Conservation (phyloP, 2,329 filamentous ascomycete genomes). For the Aphanoascus verrucosus region DNA sequence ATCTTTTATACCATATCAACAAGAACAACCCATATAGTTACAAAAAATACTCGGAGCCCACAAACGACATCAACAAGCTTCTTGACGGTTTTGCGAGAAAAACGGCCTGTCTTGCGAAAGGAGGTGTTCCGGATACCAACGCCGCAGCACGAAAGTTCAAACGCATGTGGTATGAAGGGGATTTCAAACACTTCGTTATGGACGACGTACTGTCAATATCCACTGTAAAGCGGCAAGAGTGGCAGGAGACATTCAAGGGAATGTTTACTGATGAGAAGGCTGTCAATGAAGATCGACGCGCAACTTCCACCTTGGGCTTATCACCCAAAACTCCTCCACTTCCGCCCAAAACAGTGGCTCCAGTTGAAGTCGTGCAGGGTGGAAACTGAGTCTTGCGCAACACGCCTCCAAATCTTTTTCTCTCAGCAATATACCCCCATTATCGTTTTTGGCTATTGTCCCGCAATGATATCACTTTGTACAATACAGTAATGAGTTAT, state of each 20-base stretch:
- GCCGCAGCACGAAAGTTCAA: slow-evolving; percentile 70
- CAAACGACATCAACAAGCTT: slow-evolving; percentile 70
- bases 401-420: too few species aligned
- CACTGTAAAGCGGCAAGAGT: slow-evolving; percentile 38
- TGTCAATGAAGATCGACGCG: slow-evolving; percentile 26
- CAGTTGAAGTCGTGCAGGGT: too few species aligned
- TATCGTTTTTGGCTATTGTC: neutral
- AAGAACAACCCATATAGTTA: slow-evolving; percentile 53
- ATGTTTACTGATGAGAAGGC: slow-evolving; percentile 37
- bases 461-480: neutral
- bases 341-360: too few species aligned
- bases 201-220: slow-evolving; percentile 60
- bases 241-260: slow-evolving; percentile 22
- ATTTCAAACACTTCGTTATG: slow-evolving; percentile 64
- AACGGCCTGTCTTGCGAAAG: slow-evolving; percentile 65
- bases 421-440: slow-evolving; percentile 1
- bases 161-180: slow-evolving; percentile 68
- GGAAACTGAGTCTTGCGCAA: too few species aligned
- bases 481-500: slow-evolving; percentile 5
- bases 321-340: too few species aligned
- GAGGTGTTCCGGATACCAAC: slow-evolving; percentile 59
- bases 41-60: slow-evolving; percentile 54
- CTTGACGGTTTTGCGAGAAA: slow-evolving; percentile 59
- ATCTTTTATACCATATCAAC: slow-evolving; percentile 79
- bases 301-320: slow-evolving; percentile 13